Conservation (phyloP, 2,329 filamentous ascomycete genomes). For the Arthrobotrys entomopaga region DNA sequence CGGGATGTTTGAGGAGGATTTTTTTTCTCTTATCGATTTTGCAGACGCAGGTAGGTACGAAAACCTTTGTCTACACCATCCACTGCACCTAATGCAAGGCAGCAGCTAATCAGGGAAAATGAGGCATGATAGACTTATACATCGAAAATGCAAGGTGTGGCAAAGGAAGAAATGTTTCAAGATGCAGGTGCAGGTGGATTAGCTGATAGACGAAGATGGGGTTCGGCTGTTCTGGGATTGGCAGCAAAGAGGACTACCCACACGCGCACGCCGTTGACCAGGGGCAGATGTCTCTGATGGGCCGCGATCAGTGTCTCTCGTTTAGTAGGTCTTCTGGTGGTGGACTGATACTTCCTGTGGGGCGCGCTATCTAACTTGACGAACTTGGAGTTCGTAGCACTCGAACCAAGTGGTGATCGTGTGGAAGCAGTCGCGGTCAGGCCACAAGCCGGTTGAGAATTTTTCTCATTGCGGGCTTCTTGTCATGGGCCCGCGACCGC, state of each 20-base stretch:
- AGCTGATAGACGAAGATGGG: slow-evolving; percentile 20
- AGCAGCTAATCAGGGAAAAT: not conserved
- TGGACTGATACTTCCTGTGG: slow-evolving; percentile 36
- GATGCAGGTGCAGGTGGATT: slow-evolving; percentile 21
- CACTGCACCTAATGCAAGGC: slow-evolving; percentile 8
- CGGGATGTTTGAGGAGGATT: not conserved
- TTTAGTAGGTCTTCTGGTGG: slow-evolving; percentile 28
- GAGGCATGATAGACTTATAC: not conserved
- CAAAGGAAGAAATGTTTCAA: slow-evolving; percentile 6
- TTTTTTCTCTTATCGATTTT: not conserved
- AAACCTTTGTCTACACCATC: not conserved
- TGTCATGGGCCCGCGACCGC: not conserved
- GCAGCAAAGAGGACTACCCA: slow-evolving; percentile 18
- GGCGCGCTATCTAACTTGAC: slow-evolving; percentile 20
- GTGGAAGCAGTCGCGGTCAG: not conserved
- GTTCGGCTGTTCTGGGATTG: slow-evolving; percentile 9
- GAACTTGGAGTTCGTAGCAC: not conserved
- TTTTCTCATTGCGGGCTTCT: too few species aligned
- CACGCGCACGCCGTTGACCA: slow-evolving; percentile 33
- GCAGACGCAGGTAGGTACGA: not conserved
- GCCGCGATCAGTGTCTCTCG: slow-evolving; percentile 31
- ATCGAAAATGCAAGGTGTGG: slow-evolving; percentile 39
- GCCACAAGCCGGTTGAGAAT: not conserved
- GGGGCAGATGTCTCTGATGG: slow-evolving; percentile 12
- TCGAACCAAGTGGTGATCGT: not conserved